Percentiles rank a stretch among this genome's conserved stretches.
Evolutionary conservation across 2,329 filamentous ascomycete species (phyloP).

Genomic region (Ceratocystis cacaofunesta): DNA sequence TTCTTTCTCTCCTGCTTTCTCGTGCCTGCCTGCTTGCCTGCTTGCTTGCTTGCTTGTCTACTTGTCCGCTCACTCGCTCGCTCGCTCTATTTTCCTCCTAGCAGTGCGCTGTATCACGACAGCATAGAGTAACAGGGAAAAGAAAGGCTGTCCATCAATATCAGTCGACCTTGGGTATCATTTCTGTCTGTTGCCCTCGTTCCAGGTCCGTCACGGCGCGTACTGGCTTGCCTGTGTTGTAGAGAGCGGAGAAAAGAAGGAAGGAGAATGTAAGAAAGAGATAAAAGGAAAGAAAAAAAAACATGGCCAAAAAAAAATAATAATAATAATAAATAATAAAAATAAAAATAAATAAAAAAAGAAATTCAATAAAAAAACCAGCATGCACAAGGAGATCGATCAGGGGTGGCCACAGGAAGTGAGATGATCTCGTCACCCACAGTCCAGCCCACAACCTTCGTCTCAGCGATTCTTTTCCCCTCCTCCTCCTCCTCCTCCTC

Average conservation of each 20-base stretch:
- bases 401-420: conserved; percentile 1
- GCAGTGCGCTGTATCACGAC: neutral
- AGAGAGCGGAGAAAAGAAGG: neutral
- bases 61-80: too few species aligned
- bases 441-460: neutral
- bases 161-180: too few species aligned
- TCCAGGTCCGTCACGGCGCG: too few species aligned
- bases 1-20: too few species aligned
- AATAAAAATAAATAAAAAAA: neutral
- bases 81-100: too few species aligned
- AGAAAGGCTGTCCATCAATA: neutral
- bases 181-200: too few species aligned
- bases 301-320: neutral
- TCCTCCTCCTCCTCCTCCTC: neutral
- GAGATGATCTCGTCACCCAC: neutral
- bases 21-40: too few species aligned
- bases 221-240: neutral
- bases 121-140: neutral
- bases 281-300: neutral
- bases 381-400: neutral
- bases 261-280: too few species aligned
- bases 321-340: neutral
- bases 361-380: neutral
- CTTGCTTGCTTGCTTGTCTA: too few species aligned
- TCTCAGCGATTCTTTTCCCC: neutral